Conservation (phyloP, 2,329 filamentous ascomycete species). For the Aciculosporium take region DNA sequence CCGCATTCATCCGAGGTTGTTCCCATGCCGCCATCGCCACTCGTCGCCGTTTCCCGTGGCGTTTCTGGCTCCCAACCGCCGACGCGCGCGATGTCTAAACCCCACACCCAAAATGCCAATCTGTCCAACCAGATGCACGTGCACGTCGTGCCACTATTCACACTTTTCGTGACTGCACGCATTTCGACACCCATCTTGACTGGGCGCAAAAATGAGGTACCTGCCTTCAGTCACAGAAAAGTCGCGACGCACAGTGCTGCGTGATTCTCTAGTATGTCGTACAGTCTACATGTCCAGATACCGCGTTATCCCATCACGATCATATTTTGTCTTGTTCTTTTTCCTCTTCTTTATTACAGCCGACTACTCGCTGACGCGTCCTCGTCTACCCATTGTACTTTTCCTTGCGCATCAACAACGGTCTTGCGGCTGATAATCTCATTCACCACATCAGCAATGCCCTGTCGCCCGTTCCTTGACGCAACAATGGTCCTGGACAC, state of each 20-base stretch:
- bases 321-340: background rate
- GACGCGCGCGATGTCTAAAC: background rate
- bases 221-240: background rate
- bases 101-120: background rate
- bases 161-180: background rate
- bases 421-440: conserved; percentile 57
- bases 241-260: background rate
- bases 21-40: background rate
- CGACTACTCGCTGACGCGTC: conserved; percentile 18
- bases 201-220: background rate
- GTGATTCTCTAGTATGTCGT: background rate
- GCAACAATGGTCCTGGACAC: conserved; percentile 50
- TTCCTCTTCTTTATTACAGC: conserved; percentile 12
- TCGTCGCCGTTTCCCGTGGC: background rate
- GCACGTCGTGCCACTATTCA: background rate
- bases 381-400: conserved; percentile 23
- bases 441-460: conserved; percentile 50
- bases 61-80: background rate
- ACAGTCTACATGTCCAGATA: background rate
- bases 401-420: conserved; percentile 27
- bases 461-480: conserved; percentile 48
- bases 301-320: background rate
- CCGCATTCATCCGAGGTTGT: background rate
- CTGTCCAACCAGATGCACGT: background rate
- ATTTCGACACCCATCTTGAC: background rate